Evolutionary conservation across 2,329 filamentous ascomycete species (phyloP).

Genomic region (Immersiporthe knoxdaviesiana): DNA sequence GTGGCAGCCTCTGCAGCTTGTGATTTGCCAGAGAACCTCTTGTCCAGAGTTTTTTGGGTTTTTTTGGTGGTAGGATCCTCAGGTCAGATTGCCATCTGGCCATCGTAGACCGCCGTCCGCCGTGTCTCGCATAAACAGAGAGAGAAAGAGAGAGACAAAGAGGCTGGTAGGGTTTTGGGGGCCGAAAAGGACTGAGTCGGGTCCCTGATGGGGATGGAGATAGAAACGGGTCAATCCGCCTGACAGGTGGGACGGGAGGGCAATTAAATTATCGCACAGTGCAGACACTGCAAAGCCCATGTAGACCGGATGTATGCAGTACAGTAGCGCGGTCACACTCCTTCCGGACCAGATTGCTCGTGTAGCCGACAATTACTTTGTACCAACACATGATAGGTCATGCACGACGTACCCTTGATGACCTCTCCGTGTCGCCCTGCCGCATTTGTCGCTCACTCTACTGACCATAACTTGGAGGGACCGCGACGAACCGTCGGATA

Average conservation of each 20-base stretch:
- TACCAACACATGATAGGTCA: conserved; percentile 1
- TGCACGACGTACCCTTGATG: background rate
- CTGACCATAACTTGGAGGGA: background rate
- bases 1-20: background rate
- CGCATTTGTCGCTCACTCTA: background rate
- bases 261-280: conserved; percentile 15
- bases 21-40: conserved; percentile 17
- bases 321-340: background rate
- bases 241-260: conserved; percentile 22
- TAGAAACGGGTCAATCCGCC: conserved; percentile 20
- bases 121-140: background rate
- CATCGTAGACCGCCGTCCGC: conserved; percentile 10
- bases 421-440: background rate
- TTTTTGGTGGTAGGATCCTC: too few relatives aligned
- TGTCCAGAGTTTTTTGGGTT: background rate
- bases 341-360: background rate
- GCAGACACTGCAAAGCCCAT: conserved; percentile 15
- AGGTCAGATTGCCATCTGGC: conserved; percentile 8
- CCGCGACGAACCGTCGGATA: background rate
- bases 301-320: conserved; percentile 13
- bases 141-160: too few relatives aligned
- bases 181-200: conserved; percentile 17
- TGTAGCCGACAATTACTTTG: background rate
- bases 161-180: conserved; percentile 3
- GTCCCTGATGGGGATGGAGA: conserved; percentile 18